Percentiles rank a stretch among this genome's conserved stretches.
phyloP scores from a whole-genome alignment of 1,284 basidiomycete species.

The Cronartium quercuum region DNA sequence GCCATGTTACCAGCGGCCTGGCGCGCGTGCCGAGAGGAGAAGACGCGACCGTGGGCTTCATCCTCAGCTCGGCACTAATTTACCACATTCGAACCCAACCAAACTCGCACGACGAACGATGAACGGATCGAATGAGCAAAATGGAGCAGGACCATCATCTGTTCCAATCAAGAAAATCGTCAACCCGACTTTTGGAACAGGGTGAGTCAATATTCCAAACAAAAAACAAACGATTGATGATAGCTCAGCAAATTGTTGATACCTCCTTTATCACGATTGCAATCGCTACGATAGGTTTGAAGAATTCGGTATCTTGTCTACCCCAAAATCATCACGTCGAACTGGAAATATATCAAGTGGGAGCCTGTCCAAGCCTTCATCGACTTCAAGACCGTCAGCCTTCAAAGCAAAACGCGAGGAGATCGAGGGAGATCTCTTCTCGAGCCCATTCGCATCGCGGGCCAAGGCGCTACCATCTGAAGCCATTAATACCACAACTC shows the following conservation, averaged over 20 bases:
- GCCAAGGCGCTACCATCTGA: neutral
- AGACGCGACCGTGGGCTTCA: too few species aligned
- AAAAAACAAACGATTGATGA: neutral
- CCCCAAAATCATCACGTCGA: neutral
- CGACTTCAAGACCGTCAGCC: neutral
- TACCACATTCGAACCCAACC: neutral
- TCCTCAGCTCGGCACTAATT: too few species aligned
- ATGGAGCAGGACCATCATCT: neutral
- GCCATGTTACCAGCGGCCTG: too few species aligned
- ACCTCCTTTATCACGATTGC: too few species aligned
- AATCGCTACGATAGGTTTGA: neutral
- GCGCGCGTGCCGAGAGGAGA: too few species aligned
- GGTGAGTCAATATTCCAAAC: neutral
- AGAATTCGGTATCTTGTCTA: neutral
- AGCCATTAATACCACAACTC: neutral
- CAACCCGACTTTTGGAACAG: neutral
- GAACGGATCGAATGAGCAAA: neutral
- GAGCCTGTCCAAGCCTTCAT: neutral
- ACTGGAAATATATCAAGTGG: neutral
- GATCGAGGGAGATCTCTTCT: neutral
- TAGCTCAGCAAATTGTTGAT: neutral
- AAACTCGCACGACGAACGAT: neutral
- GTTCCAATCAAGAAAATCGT: slow-evolving; percentile 1
- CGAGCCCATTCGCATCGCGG: neutral
- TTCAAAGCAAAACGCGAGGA: neutral